These are phyloP conservation scores for Ophiocordyceps sinensis DNA, from an alignment of 2,329 filamentous ascomycete genomes.

Conservation along the genomic window DNA sequence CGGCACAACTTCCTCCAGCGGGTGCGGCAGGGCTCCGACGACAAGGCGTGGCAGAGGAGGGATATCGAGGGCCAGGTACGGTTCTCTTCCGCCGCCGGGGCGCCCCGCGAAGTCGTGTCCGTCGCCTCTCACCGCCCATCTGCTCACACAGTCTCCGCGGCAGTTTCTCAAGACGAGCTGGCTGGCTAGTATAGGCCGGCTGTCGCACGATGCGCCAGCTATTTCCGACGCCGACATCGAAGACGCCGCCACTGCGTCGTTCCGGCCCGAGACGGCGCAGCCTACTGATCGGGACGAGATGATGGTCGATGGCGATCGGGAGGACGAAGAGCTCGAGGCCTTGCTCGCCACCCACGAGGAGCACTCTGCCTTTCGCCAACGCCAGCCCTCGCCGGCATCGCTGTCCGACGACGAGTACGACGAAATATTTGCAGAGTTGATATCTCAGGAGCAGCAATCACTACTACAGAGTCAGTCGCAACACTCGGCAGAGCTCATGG, in stretches of 20 bases:
- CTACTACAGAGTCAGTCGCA: slow-evolving; percentile 1
- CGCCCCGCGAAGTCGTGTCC: too few species aligned
- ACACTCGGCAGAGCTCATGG: slow-evolving; percentile 26
- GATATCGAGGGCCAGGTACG: slow-evolving; percentile 43
- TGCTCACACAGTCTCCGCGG: neutral
- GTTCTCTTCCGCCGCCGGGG: neutral
- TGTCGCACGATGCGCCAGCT: slow-evolving; percentile 19
- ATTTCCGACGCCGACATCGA: slow-evolving; percentile 37
- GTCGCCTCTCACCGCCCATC: neutral
- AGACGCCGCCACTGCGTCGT: slow-evolving; percentile 29
- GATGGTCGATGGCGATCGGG: slow-evolving; percentile 34
- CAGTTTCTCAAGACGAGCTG: slow-evolving; percentile 23
- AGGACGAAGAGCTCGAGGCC: slow-evolving; percentile 43
- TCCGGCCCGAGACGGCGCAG: slow-evolving; percentile 13
- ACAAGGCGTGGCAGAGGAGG: slow-evolving; percentile 43
- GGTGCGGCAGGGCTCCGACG: slow-evolving; percentile 45
- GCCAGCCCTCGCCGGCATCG: slow-evolving; percentile 17
- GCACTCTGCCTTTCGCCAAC: slow-evolving; percentile 8
- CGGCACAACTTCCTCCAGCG: slow-evolving; percentile 56
- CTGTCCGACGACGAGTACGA: slow-evolving; percentile 47
- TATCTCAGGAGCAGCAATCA: slow-evolving; percentile 15
- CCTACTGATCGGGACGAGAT: slow-evolving; percentile 25
- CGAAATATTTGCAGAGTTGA: slow-evolving; percentile 36
- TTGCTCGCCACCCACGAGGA: slow-evolving; percentile 34
- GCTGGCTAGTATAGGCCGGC: slow-evolving; percentile 16